Percentiles rank a stretch among this genome's conserved stretches.
Evolutionary conservation across 1,284 basidiomycete species (phyloP).

Genomic region (Pseudomicrostroma phylloplanum): DNA sequence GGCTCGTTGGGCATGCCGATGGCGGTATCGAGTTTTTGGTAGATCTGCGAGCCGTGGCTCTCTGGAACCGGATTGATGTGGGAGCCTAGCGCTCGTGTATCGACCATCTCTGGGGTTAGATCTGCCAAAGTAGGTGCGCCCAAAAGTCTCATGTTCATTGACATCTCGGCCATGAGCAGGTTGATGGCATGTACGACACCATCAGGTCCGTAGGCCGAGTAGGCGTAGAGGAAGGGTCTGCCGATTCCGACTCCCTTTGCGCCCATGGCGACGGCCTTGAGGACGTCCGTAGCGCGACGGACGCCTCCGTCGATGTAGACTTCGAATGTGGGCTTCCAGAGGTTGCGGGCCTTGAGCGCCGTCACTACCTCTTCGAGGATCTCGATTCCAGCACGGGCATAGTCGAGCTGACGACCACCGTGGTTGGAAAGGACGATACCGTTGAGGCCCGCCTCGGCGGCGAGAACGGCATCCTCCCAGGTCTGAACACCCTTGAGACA

Average conservation of each 20-base stretch:
- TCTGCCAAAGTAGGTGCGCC: constrained; percentile 74
- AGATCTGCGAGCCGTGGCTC: constrained; percentile 31
- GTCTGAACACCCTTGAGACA: constrained; percentile 62
- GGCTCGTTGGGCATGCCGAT: constrained; percentile 32
- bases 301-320: constrained; percentile 85
- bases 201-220: constrained; percentile 19
- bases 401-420: constrained; percentile 78
- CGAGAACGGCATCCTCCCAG: constrained; percentile 61
- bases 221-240: constrained; percentile 60
- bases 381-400: constrained; percentile 81
- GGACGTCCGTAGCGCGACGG: constrained; percentile 64
- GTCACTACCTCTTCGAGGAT: constrained; percentile 78
- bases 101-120: constrained; percentile 79
- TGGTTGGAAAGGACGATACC: constrained; percentile 71
- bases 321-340: constrained; percentile 66
- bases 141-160: constrained; percentile 63
- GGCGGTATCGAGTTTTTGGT: constrained; percentile 34
- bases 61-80: constrained; percentile 32
- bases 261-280: constrained; percentile 81
- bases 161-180: constrained; percentile 50
- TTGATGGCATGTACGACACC: constrained; percentile 55
- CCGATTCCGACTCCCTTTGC: constrained; percentile 84
- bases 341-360: constrained; percentile 63
- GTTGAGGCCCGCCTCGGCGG: constrained; percentile 72
- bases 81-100: constrained; percentile 63